phyloP scores from a whole-genome alignment of 2,329 filamentous ascomycete species.

The Macroventuria anomochaeta region DNA sequence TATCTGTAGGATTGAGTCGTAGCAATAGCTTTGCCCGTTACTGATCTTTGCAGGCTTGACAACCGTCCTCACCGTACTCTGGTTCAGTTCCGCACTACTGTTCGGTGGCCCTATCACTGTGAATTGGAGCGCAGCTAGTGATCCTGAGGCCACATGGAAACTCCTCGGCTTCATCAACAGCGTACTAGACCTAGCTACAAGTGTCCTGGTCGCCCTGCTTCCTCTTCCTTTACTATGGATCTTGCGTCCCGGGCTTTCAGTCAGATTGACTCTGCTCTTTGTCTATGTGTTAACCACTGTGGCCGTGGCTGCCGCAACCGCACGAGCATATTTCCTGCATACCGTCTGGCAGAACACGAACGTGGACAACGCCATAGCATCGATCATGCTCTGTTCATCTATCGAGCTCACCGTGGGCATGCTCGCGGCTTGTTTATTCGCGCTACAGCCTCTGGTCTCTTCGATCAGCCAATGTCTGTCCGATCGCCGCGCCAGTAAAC shows the following conservation, averaged over 20 bases:
- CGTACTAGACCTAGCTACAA: background rate
- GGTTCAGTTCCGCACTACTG: constrained; percentile 54
- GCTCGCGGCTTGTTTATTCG: background rate
- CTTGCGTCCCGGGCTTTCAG: background rate
- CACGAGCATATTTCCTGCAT: background rate
- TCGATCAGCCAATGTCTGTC: background rate
- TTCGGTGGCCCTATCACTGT: constrained; percentile 55
- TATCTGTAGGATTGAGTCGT: constrained; percentile 45
- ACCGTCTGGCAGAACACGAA: background rate
- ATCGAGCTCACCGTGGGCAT: constrained; percentile 1
- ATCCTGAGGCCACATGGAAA: background rate
- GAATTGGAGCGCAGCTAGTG: constrained; percentile 48
- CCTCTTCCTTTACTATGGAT: background rate
- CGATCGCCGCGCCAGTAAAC: background rate
- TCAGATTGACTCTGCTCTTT: background rate
- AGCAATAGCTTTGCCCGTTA: background rate
- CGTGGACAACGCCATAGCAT: background rate
- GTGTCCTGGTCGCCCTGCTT: background rate
- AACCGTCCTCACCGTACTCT: constrained; percentile 50
- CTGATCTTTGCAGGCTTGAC: constrained; percentile 21
- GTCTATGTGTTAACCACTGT: background rate
- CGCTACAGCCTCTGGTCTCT: background rate
- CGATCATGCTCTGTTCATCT: background rate
- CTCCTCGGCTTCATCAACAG: constrained; percentile 8
- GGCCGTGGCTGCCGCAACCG: background rate